Base-by-base conservation (phyloP, 345 rosid species). In the Pseudoturritis turrita region DNA sequence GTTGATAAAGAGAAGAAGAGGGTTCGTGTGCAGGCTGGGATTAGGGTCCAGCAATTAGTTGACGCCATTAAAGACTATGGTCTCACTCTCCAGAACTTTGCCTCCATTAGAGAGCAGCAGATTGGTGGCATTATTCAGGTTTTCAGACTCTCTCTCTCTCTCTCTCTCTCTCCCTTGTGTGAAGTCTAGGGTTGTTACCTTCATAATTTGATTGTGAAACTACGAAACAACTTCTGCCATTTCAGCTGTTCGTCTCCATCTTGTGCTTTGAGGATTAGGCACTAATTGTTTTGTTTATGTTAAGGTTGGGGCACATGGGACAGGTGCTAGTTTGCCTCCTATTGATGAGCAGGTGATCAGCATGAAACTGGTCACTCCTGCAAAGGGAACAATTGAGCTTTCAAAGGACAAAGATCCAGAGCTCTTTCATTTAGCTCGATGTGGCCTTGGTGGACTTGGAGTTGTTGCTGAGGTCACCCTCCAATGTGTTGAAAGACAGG, bases 81-180 rank as follows among this genome's bases (percentile, higher is more conserved):
- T 3, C 70, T 95, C 44, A 95, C 98, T 77, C 87, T 95, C 66
- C 96, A 91, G 86, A 95, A 95, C 70, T 89, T 91, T 65, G 96
- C 97, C 3, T 95, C 97, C 67, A 95, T 91, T 68, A 85, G 99
- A 80, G 98, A 89, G 83, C 98, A 91, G 83, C 98, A 95, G 83
- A 88, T 95, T 79, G 98, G 98, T 77, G 99, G 99, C 77, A 91
- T 95, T 80, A 70, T 94, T 80, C 97, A 94, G 96, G 97, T 94
- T 79, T 61, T n/a, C 23, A 40, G 10, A 26, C 31, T 13, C 14
- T 51, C n/a, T n/a, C n/a, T n/a, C n/a, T n/a, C n/a, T n/a, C n/a
- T n/a, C n/a, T n/a, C n/a, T n/a, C n/a, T 31, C 37, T 35, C 58
- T 29, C 28, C 25, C 40, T 15, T 55, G 4, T 21, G n/a, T 40